These are phyloP conservation scores for Gloeopeniophorella convolvens DNA, from an alignment of 768 basidiomycete species.

Conservation along the genomic window DNA sequence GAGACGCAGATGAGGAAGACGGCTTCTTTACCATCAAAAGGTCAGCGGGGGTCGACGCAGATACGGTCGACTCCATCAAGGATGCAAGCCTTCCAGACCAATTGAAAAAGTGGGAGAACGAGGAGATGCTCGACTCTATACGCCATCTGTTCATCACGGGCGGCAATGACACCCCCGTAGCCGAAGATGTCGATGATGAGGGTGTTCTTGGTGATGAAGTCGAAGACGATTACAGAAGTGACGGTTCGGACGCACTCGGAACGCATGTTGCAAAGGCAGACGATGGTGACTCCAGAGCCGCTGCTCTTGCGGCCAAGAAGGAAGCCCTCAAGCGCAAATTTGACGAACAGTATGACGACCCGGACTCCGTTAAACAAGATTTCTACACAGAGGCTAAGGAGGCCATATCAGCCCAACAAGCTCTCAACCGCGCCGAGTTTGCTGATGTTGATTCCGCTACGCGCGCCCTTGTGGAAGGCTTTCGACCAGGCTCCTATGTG, in stretches of 20 bases:
- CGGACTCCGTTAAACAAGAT: slow-evolving; percentile 67
- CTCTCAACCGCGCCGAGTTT: slow-evolving; percentile 83
- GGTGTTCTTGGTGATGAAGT: slow-evolving; percentile 32
- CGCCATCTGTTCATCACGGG: slow-evolving; percentile 89
- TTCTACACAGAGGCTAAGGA: slow-evolving; percentile 92
- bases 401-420: slow-evolving; percentile 79
- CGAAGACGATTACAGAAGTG: slow-evolving; percentile 35
- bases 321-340: slow-evolving; percentile 90
- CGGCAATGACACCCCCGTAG: slow-evolving; percentile 28
- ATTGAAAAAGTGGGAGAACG: slow-evolving; percentile 75
- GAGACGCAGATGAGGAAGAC: slow-evolving; percentile 67
- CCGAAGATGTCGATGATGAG: slow-evolving; percentile 24
- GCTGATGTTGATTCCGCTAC: slow-evolving; percentile 67
- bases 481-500: slow-evolving; percentile 85
- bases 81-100: slow-evolving; percentile 42
- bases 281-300: slow-evolving; percentile 36
- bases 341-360: slow-evolving; percentile 94
- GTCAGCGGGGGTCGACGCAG: slow-evolving; percentile 29
- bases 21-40: slow-evolving; percentile 60
- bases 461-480: slow-evolving; percentile 83
- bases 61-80: slow-evolving; percentile 68
- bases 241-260: slow-evolving; percentile 30
- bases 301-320: slow-evolving; percentile 76
- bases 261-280: slow-evolving; percentile 5
- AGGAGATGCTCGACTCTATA: slow-evolving; percentile 80